A percentile compares a stretch with the other conserved stretches of the same genome.
phyloP scores from a whole-genome alignment of 129 eudicot species.

The Tagetes patula region DNA sequence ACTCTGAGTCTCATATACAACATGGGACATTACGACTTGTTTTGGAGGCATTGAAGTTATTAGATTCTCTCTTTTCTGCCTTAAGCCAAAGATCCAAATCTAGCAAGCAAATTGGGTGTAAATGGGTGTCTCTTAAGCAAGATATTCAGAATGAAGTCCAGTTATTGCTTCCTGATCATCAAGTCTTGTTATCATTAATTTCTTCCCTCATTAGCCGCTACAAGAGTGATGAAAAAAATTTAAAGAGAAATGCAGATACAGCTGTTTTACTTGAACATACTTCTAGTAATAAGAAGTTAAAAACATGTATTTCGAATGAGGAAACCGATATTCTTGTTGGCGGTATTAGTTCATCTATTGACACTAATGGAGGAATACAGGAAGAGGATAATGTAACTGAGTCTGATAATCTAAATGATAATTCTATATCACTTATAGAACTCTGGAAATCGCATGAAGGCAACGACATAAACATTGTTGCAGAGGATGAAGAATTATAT shows the following conservation, averaged over 20 bases:
- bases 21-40: slow-evolving; percentile 83
- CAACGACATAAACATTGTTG: slow-evolving; percentile 24
- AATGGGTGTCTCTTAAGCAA: slow-evolving; percentile 52
- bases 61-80: slow-evolving; percentile 58
- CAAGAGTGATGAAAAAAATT: slow-evolving; percentile 40
- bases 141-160: slow-evolving; percentile 75
- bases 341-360: slow-evolving; percentile 52
- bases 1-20: slow-evolving; percentile 64
- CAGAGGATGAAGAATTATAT: slow-evolving; percentile 51
- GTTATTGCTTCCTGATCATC: slow-evolving; percentile 79
- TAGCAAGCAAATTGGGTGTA: slow-evolving; percentile 33
- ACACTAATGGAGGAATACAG: slow-evolving; percentile 34
- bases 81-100: slow-evolving; percentile 37
- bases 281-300: slow-evolving; percentile 49
- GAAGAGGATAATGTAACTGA: slow-evolving; percentile 35
- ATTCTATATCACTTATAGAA: slow-evolving; percentile 35
- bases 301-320: slow-evolving; percentile 41
- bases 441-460: slow-evolving; percentile 57
- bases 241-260: slow-evolving; percentile 63
- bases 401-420: slow-evolving; percentile 34
- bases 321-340: slow-evolving; percentile 77
- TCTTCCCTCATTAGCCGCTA: slow-evolving; percentile 53
- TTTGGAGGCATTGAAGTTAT: slow-evolving; percentile 59
- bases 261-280: slow-evolving; percentile 23
- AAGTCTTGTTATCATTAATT: slow-evolving; percentile 69